Conservation (phyloP, 2,329 filamentous ascomycete species). For the Botryosphaeria dothidea region DNA sequence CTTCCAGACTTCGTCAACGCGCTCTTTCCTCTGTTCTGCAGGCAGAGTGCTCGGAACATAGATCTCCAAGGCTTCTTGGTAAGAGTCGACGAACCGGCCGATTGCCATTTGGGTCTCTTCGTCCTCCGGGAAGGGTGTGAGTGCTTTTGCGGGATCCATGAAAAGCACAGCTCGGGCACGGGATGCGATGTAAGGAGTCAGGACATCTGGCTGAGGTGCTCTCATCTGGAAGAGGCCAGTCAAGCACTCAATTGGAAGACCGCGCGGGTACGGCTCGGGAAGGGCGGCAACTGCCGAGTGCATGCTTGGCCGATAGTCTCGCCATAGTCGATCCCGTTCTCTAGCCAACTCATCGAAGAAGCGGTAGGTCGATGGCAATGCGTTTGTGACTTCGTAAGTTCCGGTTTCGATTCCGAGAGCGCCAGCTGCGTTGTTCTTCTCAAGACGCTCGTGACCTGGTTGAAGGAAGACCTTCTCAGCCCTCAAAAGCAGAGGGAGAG, state of each 20-base stretch:
- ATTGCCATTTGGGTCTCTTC: constrained; percentile 30
- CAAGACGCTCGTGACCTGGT: constrained; percentile 23
- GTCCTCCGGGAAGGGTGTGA: constrained; percentile 26
- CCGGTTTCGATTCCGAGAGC: neutral
- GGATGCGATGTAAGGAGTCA: constrained; percentile 30
- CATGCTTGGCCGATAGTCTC: constrained; percentile 25
- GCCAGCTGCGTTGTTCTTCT: constrained; percentile 21
- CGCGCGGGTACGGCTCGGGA: constrained; percentile 32
- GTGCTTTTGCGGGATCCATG: constrained; percentile 23
- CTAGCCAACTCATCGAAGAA: constrained; percentile 40
- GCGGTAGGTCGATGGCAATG: constrained; percentile 26
- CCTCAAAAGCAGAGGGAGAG: constrained; percentile 28
- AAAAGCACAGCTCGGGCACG: constrained; percentile 28
- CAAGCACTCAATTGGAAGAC: constrained; percentile 37
- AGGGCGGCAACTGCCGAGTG: constrained; percentile 30
- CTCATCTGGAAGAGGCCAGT: constrained; percentile 23
- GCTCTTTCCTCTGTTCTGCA: constrained; percentile 6
- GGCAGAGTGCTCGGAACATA: constrained; percentile 20
- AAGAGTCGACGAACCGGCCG: constrained; percentile 38
- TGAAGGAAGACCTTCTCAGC: constrained; percentile 27
- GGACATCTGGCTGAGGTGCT: constrained; percentile 16
- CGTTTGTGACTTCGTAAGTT: constrained; percentile 20
- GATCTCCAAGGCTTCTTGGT: constrained; percentile 29
- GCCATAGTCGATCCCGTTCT: constrained; percentile 36
- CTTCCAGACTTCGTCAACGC: constrained; percentile 29